Percentiles rank a stretch among this genome's conserved stretches.
Conservation (phyloP, 805 yeast genomes). For the Saccharomycopsis sp. region DNA sequence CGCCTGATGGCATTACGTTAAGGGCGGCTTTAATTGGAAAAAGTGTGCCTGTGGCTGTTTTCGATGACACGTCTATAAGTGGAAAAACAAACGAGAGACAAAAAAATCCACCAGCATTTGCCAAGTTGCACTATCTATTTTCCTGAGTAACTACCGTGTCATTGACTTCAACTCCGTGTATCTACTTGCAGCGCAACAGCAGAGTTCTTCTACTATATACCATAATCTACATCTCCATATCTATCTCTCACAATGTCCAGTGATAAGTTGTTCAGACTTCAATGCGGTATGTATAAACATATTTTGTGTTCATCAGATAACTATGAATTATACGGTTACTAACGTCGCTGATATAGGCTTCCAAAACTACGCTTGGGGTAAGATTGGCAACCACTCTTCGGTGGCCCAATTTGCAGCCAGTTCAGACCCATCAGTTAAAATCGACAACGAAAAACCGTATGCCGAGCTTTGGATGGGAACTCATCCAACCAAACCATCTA, state of each 20-base stretch:
- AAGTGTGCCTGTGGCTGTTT: background rate
- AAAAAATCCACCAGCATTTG: background rate
- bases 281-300: conserved; percentile 30
- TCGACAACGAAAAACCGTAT: conserved; percentile 77
- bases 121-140: too few species aligned
- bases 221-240: background rate
- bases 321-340: too few species aligned
- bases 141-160: too few species aligned
- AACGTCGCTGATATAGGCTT: conserved; percentile 34
- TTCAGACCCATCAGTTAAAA: conserved; percentile 52
- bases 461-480: conserved; percentile 99
- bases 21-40: background rate
- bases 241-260: background rate
- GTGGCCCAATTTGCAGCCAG: conserved; percentile 82
- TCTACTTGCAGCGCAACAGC: background rate
- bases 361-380: conserved; percentile 86
- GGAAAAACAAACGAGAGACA: conserved; percentile 1
- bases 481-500: conserved; percentile 86
- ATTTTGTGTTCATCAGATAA: background rate
- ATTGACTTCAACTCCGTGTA: too few species aligned
- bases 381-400: conserved; percentile 74
- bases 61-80: conserved; percentile 4
- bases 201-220: too few species aligned
- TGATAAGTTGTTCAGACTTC: conserved; percentile 26
- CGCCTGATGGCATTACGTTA: background rate